Percentiles rank a stretch among this genome's conserved stretches.
phyloP scores from a whole-genome alignment of 2,329 filamentous ascomycete species.

The Sarocladiaceae sp. region DNA sequence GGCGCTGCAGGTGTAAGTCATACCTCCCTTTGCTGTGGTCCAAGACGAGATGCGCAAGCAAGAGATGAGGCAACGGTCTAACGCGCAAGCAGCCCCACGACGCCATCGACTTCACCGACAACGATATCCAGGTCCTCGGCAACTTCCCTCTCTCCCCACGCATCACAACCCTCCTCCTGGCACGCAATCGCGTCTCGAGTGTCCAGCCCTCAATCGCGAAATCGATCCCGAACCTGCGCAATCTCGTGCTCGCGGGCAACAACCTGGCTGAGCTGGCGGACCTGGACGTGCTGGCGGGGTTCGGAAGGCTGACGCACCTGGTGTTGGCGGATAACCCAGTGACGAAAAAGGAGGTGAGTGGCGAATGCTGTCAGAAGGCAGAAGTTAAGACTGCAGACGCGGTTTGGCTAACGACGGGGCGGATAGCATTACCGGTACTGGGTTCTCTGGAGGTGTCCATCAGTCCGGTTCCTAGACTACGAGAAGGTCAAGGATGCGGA shows the following conservation, averaged over 20 bases:
- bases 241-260: conserved; percentile 78
- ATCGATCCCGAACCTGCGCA: conserved; percentile 74
- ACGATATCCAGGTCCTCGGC: conserved; percentile 81
- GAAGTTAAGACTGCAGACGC: not conserved
- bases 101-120: conserved; percentile 97
- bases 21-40: conserved; percentile 8
- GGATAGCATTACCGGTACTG: conserved; percentile 82
- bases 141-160: conserved; percentile 92
- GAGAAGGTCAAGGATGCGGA: conserved; percentile 85
- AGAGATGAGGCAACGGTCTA: conserved; percentile 8
- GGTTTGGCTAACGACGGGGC: conserved; percentile 2
- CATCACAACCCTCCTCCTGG: conserved; percentile 79
- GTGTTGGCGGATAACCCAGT: conserved; percentile 84
- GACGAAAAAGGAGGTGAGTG: conserved; percentile 78
- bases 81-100: conserved; percentile 67
- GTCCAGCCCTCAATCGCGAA: conserved; percentile 72
- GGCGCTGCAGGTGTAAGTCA: conserved; percentile 80
- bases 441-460: conserved; percentile 80
- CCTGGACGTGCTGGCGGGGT: conserved; percentile 68
- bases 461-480: conserved; percentile 86
- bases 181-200: conserved; percentile 77
- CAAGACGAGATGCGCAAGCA: not conserved
- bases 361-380: not conserved
- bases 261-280: conserved; percentile 79
- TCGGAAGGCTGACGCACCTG: conserved; percentile 69